Conservation (phyloP, 2,329 filamentous ascomycete species). For the Neurospora sp. region DNA sequence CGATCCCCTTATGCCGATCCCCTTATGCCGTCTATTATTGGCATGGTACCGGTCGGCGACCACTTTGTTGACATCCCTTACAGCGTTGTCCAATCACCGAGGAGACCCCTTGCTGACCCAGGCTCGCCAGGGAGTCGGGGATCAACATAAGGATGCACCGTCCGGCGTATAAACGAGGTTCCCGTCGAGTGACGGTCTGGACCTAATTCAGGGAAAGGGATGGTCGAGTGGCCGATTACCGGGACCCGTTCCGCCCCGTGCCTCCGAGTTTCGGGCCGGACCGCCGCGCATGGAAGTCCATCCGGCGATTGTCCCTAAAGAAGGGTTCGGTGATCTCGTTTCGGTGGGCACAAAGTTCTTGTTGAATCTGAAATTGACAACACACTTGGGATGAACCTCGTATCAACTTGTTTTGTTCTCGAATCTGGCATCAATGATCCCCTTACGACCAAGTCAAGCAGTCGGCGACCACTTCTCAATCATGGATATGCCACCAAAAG, state of each 20-base stretch:
- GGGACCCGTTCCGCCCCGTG: background rate
- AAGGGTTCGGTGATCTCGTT: background rate
- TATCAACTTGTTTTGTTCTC: background rate
- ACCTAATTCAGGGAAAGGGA: background rate
- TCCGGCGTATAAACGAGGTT: background rate
- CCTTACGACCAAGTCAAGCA: background rate
- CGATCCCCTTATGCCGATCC: background rate
- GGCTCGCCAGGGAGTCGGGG: background rate
- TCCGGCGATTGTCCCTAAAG: background rate
- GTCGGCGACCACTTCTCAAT: background rate
- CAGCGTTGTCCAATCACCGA: background rate
- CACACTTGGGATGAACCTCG: background rate
- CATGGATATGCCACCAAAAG: background rate
- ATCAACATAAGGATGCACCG: background rate
- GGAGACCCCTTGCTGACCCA: background rate
- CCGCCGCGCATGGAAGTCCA: background rate
- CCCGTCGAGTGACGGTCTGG: background rate
- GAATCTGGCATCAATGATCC: background rate
- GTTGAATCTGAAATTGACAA: background rate
- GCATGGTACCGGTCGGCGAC: background rate
- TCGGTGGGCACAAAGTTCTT: background rate
- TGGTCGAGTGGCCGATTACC: background rate
- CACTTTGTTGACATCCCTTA: background rate
- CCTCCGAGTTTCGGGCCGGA: background rate
- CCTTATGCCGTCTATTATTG: background rate